Evolutionary conservation across 2,329 filamentous ascomycete species (phyloP), one percentile per base, ranked within the genome.

Genomic region (Fusarium sp.): DNA sequence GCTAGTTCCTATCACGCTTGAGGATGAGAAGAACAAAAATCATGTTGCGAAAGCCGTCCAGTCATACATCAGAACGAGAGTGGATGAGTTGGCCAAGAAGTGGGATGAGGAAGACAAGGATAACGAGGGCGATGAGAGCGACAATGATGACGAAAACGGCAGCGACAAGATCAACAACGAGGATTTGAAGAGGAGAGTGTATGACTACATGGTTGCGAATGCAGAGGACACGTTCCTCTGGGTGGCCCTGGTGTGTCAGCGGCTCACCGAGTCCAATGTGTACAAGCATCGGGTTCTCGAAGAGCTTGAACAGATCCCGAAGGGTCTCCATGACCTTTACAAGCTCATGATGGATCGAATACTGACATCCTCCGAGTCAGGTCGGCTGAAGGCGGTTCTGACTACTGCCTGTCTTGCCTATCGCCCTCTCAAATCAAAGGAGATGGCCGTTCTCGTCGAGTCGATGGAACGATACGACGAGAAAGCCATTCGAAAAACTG

Each of bases 311-410:
- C 37, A 37, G 35, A 81, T 85, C 37, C 83, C 82, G 3, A 63
- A 76, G 2, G 82, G 82, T 0, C 80, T 87, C 0, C 54, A 82
- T 37, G 6, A 69, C 2, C 68, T 87, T 4, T 87, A 87, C 64
- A 6, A 69, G 2, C 76, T 76, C 10, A 86, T 86, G 83, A 76
- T 86, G 33, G 40, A 73, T 0, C 75, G 80, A 12, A 82, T 86
- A 10, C n/a, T 54, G 6, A 10, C 65, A 3, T 80, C 74, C 2
- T 68, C 81, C 0, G 72, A 84, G 63, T 68, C 76, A 3, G 52
- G 80, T 0, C 59, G 81, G 5, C 85, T 81, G 72, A 76, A 70
- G 62, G 66, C 76, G 7, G 75, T 87, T 17, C 80, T 88, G 9
- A 70, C 79, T 9, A 45, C 80, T 8, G 69, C 77, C 4, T 72